These are phyloP conservation scores for Cladosporium cucumerinum DNA, from an alignment of 2,329 filamentous ascomycete species.

Conservation along the genomic window DNA sequence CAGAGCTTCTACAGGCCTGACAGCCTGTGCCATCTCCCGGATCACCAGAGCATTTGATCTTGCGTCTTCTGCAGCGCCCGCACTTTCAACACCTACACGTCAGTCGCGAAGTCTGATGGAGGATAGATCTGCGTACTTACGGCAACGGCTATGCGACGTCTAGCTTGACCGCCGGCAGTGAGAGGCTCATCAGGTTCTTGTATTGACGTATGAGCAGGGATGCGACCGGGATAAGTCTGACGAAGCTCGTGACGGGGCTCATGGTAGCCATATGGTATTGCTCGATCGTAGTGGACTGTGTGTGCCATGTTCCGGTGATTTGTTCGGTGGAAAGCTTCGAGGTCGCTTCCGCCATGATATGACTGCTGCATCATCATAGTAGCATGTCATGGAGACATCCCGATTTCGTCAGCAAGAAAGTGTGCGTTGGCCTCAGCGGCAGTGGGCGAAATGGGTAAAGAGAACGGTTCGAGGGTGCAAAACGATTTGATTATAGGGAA, in stretches of 20 bases:
- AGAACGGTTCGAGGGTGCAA: conserved; percentile 4
- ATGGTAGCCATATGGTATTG: conserved; percentile 27
- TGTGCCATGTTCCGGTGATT: conserved; percentile 15
- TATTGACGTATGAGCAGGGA: conserved; percentile 25
- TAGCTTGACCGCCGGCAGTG: conserved; percentile 34
- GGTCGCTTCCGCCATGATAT: conserved; percentile 28
- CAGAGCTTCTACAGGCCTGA: conserved; percentile 74
- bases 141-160: conserved; percentile 54
- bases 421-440: not conserved
- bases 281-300: conserved; percentile 28
- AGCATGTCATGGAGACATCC: conserved; percentile 17
- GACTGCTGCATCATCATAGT: conserved; percentile 32
- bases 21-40: conserved; percentile 73
- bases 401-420: conserved; percentile 18
- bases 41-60: conserved; percentile 92
- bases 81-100: conserved; percentile 57
- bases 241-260: conserved; percentile 27
- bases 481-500: not conserved
- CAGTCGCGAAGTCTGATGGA: not conserved
- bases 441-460: not conserved
- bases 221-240: conserved; percentile 24
- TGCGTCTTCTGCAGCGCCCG: conserved; percentile 81
- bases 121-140: conserved; percentile 36
- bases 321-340: conserved; percentile 25
- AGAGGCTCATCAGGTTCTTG: conserved; percentile 36